Base-by-base conservation (phyloP, 2,329 filamentous ascomycete genomes). In the Onygenales sp. region DNA sequence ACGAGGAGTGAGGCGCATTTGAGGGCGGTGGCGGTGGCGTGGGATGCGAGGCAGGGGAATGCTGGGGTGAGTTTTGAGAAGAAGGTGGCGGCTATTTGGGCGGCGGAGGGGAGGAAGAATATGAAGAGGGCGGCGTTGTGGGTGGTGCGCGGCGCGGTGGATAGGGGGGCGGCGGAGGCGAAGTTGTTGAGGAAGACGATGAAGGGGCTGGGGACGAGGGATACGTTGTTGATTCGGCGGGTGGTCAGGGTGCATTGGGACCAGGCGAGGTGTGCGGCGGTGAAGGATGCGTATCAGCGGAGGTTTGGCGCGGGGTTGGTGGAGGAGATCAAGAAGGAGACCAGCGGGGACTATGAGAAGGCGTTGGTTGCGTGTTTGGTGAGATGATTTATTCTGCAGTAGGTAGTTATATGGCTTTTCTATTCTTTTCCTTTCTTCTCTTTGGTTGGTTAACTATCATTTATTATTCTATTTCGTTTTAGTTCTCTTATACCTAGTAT, bases 241-340 rank as follows among this genome's bases (percentile, higher is more conserved):
- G 76, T 89, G 5, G 78, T 93, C 2, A 77, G 85, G 43, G 78
- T 79, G 54, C 89, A 94, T 69, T 94, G 89, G 89, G 82, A 92
- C 64, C 77, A 76, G 47, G 77, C 75, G 54, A 79, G 84, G 58
- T 75, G 92, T 74, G 78, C 78, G 52, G 84, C 86, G 56, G 82
- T 91, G 55, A 87, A 85, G 68, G 79, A 74, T 0, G 86, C 85
- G 13, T 93, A 87, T 70, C 76, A 31, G 48, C n/a, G 48, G 9
- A 35, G 4, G 38, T 51, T 32, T 51, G 48, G 39, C 8, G 14
- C 10, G 17, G 44, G 36, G 4, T 35, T 53, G 5, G 44, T 45
- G 51, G 38, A 53, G 21, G 44, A 31, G 21, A 43, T 53, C 32
- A 43, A 53, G 38, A 42, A 45, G 35, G 51, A 53, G 51, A 47